These are phyloP conservation scores for Corylus heterophylla DNA, from an alignment of 306 rosid genomes.

Conservation along the genomic window DNA sequence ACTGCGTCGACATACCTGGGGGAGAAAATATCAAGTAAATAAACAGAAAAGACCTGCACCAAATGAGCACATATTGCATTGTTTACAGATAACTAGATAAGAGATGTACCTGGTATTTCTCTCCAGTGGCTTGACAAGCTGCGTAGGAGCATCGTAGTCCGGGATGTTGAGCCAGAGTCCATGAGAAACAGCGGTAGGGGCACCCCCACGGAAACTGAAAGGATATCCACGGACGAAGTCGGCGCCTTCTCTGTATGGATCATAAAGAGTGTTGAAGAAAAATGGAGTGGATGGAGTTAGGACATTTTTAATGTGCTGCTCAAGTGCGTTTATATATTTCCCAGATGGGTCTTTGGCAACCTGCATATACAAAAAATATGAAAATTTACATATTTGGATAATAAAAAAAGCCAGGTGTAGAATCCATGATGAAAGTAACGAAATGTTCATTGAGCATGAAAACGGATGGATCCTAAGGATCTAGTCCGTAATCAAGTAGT, in stretches of 20 bases:
- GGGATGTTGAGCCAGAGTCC: slow-evolving; percentile 96
- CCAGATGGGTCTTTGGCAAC: slow-evolving; percentile 88
- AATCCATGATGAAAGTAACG: too few relatives aligned
- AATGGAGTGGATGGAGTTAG: slow-evolving; percentile 67
- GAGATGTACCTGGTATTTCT: slow-evolving; percentile 53
- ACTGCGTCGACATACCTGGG: slow-evolving; percentile 85
- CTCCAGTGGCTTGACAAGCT: slow-evolving; percentile 86
- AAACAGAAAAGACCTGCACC: too few relatives aligned
- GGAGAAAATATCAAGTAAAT: too few relatives aligned
- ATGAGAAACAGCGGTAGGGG: slow-evolving; percentile 71
- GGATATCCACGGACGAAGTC: slow-evolving; percentile 93
- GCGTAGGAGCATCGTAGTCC: slow-evolving; percentile 89
- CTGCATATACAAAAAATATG: slow-evolving; percentile 29
- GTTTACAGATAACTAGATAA: too few relatives aligned
- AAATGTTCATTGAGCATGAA: too few relatives aligned
- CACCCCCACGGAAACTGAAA: slow-evolving; percentile 82
- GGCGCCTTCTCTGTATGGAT: slow-evolving; percentile 82
- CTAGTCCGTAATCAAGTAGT: too few relatives aligned
- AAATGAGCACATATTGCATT: too few relatives aligned
- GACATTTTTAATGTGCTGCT: slow-evolving; percentile 86
- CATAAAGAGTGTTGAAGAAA: slow-evolving; percentile 89
- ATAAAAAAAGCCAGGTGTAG: not conserved
- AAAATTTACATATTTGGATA: not conserved
- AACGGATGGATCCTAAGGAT: too few relatives aligned
- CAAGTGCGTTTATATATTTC: slow-evolving; percentile 77